Percentiles rank a stretch among this genome's conserved stretches.
Conservation (phyloP, 2,329 filamentous ascomycete species). For the Setomelanomma holmii region DNA sequence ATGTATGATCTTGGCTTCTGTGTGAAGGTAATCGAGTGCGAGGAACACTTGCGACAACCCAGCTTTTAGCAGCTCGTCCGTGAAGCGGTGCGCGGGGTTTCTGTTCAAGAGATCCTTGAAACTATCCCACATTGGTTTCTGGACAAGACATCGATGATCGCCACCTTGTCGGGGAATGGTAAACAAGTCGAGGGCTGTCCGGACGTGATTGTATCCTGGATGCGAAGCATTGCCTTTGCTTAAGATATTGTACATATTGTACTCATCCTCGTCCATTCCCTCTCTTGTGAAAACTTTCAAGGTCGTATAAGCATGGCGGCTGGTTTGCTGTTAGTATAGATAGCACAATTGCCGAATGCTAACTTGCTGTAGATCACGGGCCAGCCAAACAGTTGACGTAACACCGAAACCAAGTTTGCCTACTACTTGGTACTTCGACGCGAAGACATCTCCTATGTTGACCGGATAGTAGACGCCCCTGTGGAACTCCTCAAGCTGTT, state of each 20-base stretch:
- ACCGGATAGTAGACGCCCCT: constrained; percentile 13
- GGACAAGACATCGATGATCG: constrained; percentile 48
- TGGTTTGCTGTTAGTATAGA: constrained; percentile 1
- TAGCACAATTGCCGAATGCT: constrained; percentile 1
- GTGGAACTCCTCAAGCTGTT: constrained; percentile 12
- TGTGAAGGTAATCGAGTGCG: constrained; percentile 53
- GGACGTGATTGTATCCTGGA: constrained; percentile 37
- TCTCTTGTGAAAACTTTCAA: constrained; percentile 15
- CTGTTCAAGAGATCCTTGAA: constrained; percentile 49
- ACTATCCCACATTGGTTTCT: constrained; percentile 52
- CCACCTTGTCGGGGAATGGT: constrained; percentile 36
- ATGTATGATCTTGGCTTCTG: constrained; percentile 54
- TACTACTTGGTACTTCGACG: constrained; percentile 20
- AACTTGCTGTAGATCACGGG: constrained; percentile 17
- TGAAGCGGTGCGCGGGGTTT: constrained; percentile 48
- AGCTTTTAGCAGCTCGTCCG: constrained; percentile 47
- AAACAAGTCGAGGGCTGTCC: constrained; percentile 43
- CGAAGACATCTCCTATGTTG: constrained; percentile 19
- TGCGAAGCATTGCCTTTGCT: constrained; percentile 24
- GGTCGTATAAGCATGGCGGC: constrained; percentile 11
- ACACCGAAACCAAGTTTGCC: constrained; percentile 21
- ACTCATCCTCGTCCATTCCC: constrained; percentile 8
- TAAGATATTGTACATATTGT: constrained; percentile 12
- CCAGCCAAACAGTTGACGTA: constrained; percentile 20
- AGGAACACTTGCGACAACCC: constrained; percentile 49